These are phyloP conservation scores for Balakata baccata DNA, from an alignment of 345 rosid genomes.

Conservation along the genomic window DNA sequence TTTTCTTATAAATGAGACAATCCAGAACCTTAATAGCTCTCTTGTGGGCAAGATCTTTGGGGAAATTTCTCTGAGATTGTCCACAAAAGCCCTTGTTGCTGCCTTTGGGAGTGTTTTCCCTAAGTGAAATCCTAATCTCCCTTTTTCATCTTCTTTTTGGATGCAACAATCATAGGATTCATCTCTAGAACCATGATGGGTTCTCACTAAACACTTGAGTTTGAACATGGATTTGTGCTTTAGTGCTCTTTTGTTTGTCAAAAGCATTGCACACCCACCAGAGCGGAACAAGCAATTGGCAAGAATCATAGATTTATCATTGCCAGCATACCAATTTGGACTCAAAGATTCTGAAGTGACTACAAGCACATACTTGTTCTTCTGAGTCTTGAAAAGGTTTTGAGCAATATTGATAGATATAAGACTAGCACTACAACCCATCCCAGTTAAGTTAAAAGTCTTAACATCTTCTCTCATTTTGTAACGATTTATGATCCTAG, in stretches of 20 bases:
- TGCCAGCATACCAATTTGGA: slow-evolving; percentile 85
- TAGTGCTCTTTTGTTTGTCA: slow-evolving; percentile 61
- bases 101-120: slow-evolving; percentile 72
- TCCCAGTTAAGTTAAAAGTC: slow-evolving; percentile 64
- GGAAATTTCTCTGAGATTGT: slow-evolving; percentile 64
- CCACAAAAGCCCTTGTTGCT: slow-evolving; percentile 67
- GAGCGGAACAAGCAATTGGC: slow-evolving; percentile 76
- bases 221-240: slow-evolving; percentile 54
- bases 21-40: slow-evolving; percentile 57
- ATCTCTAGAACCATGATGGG: slow-evolving; percentile 79
- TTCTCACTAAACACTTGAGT: slow-evolving; percentile 67
- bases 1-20: slow-evolving; percentile 34
- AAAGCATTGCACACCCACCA: slow-evolving; percentile 73
- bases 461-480: slow-evolving; percentile 72
- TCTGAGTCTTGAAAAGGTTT: slow-evolving; percentile 49
- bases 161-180: slow-evolving; percentile 69
- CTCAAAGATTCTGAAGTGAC: slow-evolving; percentile 76
- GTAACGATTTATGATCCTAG: slow-evolving; percentile 69
- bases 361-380: slow-evolving; percentile 52
- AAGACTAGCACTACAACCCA: slow-evolving; percentile 94
- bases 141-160: slow-evolving; percentile 68
- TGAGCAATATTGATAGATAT: slow-evolving; percentile 66
- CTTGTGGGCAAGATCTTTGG: slow-evolving; percentile 74
- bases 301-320: slow-evolving; percentile 78
- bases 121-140: slow-evolving; percentile 60